phyloP scores from a whole-genome alignment of 1,284 basidiomycete genomes.

The Malassezia nana region DNA sequence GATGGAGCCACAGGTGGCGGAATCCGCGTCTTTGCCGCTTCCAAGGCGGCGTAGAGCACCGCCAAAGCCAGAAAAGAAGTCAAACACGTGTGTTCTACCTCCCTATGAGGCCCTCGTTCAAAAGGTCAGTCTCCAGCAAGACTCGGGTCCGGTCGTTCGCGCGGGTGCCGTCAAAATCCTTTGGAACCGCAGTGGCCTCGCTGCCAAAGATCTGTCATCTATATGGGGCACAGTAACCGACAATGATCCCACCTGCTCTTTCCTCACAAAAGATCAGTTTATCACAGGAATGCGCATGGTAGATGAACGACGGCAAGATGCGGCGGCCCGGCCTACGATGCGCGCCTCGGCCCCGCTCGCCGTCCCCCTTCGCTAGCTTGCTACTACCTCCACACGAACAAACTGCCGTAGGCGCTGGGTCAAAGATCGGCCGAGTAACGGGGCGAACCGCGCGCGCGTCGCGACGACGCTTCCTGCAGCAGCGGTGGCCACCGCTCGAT shows the following conservation, averaged over 20 bases:
- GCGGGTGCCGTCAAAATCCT: background rate
- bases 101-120: background rate
- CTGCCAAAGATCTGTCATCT: constrained; percentile 2
- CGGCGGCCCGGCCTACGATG: too few relatives aligned
- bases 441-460: background rate
- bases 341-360: too few relatives aligned
- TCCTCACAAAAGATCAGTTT: constrained; percentile 5
- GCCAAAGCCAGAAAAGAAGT: too few relatives aligned
- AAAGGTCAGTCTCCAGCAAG: background rate
- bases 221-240: constrained; percentile 12
- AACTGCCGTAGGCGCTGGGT: background rate
- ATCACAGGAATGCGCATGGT: constrained; percentile 3
- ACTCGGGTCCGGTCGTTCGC: background rate
- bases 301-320: constrained; percentile 10
- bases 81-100: too few relatives aligned
- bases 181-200: constrained; percentile 4
- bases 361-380: too few relatives aligned
- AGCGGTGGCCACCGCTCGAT: constrained; percentile 4
- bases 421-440: constrained; percentile 8
- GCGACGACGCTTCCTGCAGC: background rate
- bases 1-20: too few relatives aligned
- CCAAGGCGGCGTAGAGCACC: too few relatives aligned
- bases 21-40: too few relatives aligned
- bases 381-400: background rate
- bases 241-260: background rate